Base-by-base conservation (phyloP, 345 rosid genomes). In the Microthlaspi erraticum region DNA sequence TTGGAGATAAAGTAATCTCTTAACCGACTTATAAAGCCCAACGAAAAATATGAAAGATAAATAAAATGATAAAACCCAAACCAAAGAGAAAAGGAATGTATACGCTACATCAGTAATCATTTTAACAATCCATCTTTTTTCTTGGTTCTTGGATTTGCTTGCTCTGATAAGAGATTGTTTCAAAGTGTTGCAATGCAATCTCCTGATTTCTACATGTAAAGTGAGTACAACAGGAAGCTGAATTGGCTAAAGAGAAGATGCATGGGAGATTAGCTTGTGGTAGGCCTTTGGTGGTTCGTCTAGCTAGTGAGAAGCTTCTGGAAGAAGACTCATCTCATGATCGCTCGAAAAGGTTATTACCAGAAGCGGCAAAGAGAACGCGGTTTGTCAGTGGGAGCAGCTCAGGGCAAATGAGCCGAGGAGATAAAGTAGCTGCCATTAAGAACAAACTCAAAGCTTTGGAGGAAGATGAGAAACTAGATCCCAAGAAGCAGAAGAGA, bases 171-270 rank as follows among this genome's bases (percentile, higher is more conserved):
- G 18, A 31, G 18, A 31, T 38, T 58, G 5, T 58, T 13, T n/a
- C 6, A 31, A 31, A 8, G 16, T 14, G 37, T 0, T 53, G 50
- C 86, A 80, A 61, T 53, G 50, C 86, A 80, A 61, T 53, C 77
- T 64, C 70, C 85, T 90, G 85, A 93, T 85, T 80, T 83, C 83
- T 82, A 77, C 60, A 46, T 65, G 11, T 83, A 88, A 74, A 93
- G 97, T 88, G 93, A 93, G 98, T 31, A 90, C 73, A 91, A 91
- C 90, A 93, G 98, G 98, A 93, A 83, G 97, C 98, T 64, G 77
- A 82, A 86, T 80, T 87, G 73, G 97, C 98, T 10, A 90, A 87
- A 81, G 95, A 93, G 74, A 93, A 86, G 83, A 90, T 92, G 98
- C 93, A 90, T 48, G 97, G 98, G 74, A 87, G 86, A 61, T 78